Evolutionary conservation across 1,284 basidiomycete species (phyloP), one percentile per base, ranked within the genome.

Genomic region (Irpex rosettiformis): DNA sequence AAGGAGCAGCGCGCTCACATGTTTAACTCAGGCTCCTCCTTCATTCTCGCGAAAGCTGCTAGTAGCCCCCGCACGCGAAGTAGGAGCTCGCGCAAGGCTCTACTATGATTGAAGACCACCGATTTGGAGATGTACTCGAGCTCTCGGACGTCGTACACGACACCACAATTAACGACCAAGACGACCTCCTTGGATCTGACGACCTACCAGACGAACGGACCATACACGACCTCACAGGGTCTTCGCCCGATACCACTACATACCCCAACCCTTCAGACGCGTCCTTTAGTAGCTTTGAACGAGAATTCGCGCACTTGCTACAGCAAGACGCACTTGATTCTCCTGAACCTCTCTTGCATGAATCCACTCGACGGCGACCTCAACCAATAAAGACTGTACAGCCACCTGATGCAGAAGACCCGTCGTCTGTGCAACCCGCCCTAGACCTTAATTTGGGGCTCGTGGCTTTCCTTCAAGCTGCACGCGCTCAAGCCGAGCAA

Each of bases 131-230:
- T 61, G 79, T 82, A 62, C 79, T 91, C 61, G 80, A 84, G 67
- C 81, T 91, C 64, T 90, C 88, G 51, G 89, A 91, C 72, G 89
- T 91, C 69, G 86, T 91, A 45, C 86, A 89, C 69, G 86, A 89
- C 67, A 85, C 88, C 59, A 79, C 84, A 40, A 80, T 87, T 13
- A 64, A 60, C 47, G 64, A 67, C 24, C 72, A 76, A 24, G 73
- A 72, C 25, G 73, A 66, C 48, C 24, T 61, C 48, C 62, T 30
- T 58, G 58, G 37, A 29, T 37, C 61, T 29, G 57, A 58, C 25
- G 65, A 69, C 30, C 58, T 69, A 30, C 64, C 66, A 18, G 58
- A 70, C 29, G 71, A 68, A 55, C 40, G 42, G 53, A 55, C 22
- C 45, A 22, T 58, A 18, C 57, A 76, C 57, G 72, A 73, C 55